Conservation (phyloP, 2,329 filamentous ascomycete species). For the Xylaria sp. region DNA sequence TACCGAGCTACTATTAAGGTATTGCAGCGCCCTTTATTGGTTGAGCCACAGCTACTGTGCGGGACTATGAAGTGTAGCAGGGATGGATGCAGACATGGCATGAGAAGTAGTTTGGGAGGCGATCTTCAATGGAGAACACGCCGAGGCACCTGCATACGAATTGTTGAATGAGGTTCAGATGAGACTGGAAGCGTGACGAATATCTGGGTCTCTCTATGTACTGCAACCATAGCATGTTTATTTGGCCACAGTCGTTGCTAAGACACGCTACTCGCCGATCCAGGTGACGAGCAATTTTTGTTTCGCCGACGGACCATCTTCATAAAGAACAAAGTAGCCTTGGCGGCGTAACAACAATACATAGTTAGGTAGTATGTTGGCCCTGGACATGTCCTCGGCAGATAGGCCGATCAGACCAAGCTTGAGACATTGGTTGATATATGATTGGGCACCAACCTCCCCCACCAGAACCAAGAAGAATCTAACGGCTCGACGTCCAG, state of each 20-base stretch:
- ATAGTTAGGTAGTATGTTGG: no score
- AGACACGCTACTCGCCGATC: neutral
- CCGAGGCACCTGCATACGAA: neutral
- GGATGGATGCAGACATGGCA: neutral
- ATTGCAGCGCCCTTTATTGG: neutral
- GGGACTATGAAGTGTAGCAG: neutral
- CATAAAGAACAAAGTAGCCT: neutral
- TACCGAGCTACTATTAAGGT: neutral
- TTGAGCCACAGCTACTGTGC: neutral
- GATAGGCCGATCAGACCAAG: constrained; percentile 24
- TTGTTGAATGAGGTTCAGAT: neutral
- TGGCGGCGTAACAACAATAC: neutral
- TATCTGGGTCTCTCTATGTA: neutral
- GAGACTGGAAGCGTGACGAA: neutral
- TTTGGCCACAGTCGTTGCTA: neutral
- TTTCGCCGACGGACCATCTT: neutral
- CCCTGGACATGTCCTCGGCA: constrained; percentile 20
- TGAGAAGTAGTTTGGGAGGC: neutral
- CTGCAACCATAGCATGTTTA: neutral
- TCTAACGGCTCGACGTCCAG: constrained; percentile 16
- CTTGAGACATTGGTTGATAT: constrained; percentile 5
- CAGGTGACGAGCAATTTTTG: neutral
- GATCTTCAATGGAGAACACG: neutral
- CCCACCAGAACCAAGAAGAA: constrained; percentile 14
- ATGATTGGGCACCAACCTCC: constrained; percentile 22